phyloP scores from a whole-genome alignment of 2,329 filamentous ascomycete genomes.

The Pseudopithomyces maydicus region DNA sequence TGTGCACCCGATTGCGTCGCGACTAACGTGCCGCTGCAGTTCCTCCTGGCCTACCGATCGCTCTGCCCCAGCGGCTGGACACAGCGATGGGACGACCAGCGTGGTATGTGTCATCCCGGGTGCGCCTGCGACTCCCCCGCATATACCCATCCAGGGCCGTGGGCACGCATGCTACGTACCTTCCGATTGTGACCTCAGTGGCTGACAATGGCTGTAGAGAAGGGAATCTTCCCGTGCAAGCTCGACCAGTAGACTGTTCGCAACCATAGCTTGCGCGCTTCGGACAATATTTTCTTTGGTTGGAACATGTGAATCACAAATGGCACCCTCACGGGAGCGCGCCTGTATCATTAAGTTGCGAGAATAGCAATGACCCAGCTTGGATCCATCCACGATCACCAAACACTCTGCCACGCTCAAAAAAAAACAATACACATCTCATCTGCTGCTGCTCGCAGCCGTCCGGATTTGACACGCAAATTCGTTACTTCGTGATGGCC shows the following conservation, averaged over 20 bases:
- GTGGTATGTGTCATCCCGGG: slow-evolving; percentile 65
- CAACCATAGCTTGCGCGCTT: slow-evolving; percentile 11
- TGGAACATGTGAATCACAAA: slow-evolving; percentile 26
- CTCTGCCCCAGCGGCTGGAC: slow-evolving; percentile 96
- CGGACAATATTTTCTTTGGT: slow-evolving; percentile 23
- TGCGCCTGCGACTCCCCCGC: too few species aligned
- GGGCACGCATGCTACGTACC: too few species aligned
- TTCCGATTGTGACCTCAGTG: background rate
- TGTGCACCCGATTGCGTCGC: background rate
- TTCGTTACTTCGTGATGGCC: slow-evolving; percentile 5
- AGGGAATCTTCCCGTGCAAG: slow-evolving; percentile 43
- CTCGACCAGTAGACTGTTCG: slow-evolving; percentile 41
- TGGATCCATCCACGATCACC: slow-evolving; percentile 18
- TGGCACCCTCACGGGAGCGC: slow-evolving; percentile 26
- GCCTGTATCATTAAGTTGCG: slow-evolving; percentile 29
- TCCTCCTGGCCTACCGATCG: slow-evolving; percentile 94
- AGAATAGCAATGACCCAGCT: slow-evolving; percentile 32
- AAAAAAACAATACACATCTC: background rate
- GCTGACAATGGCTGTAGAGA: slow-evolving; percentile 25
- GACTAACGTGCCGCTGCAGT: slow-evolving; percentile 60
- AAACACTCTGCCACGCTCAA: background rate
- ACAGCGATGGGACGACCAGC: slow-evolving; percentile 95
- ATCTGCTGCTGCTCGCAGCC: background rate
- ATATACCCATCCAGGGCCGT: too few species aligned
- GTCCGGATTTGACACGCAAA: background rate